Conservation (phyloP, 2,329 filamentous ascomycete species). For the Colletotrichum sublineola region DNA sequence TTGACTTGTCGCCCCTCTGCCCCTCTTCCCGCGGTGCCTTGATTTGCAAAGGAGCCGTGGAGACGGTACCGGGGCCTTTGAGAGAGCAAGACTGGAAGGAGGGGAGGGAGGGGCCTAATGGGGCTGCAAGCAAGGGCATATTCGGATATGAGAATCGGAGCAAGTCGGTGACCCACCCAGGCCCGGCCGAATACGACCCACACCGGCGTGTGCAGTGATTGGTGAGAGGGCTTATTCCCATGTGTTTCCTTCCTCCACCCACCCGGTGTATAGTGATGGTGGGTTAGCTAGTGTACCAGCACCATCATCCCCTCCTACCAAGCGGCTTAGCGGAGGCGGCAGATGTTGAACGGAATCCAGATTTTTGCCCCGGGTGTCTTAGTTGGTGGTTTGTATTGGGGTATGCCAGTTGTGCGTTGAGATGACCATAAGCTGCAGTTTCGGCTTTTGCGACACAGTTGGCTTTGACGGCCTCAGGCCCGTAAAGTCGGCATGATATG, state of each 20-base stretch:
- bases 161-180: conserved; percentile 36
- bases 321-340: conserved; percentile 24
- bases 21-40: conserved; percentile 21
- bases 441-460: not conserved
- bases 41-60: conserved; percentile 29
- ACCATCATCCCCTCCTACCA: not conserved
- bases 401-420: not conserved
- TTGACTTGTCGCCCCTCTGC: conserved; percentile 13
- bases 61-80: conserved; percentile 2
- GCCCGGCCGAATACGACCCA: conserved; percentile 19
- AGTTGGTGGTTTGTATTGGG: not conserved
- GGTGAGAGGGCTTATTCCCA: not conserved
- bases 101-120: not conserved
- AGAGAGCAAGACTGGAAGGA: conserved; percentile 10
- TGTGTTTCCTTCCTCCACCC: conserved; percentile 20
- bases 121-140: conserved; percentile 35
- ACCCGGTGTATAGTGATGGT: conserved; percentile 18
- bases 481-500: conserved; percentile 7
- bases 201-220: conserved; percentile 16
- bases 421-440: not conserved
- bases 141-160: conserved; percentile 38
- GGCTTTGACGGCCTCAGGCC: not conserved
- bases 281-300: conserved; percentile 18
- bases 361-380: conserved; percentile 23
- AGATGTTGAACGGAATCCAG: conserved; percentile 26